Conservation (phyloP, 2,329 filamentous ascomycete species). For the Cercospora berteroae region DNA sequence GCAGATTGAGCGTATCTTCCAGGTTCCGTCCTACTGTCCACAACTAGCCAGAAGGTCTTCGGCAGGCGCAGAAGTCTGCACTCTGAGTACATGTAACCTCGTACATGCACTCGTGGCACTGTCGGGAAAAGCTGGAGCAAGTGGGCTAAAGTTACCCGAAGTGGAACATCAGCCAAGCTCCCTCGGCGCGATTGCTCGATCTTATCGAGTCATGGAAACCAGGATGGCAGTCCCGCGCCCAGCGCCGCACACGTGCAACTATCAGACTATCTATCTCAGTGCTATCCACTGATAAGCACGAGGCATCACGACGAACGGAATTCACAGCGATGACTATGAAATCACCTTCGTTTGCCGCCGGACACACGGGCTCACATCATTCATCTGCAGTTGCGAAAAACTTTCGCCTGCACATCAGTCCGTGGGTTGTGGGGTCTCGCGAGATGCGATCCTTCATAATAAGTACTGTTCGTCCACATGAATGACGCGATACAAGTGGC, state of each 20-base stretch:
- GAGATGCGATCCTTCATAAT: conserved; percentile 8
- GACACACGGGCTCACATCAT: conserved; percentile 12
- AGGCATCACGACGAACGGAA: conserved; percentile 10
- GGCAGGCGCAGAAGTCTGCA: not conserved
- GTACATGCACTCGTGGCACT: not conserved
- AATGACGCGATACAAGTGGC: not conserved
- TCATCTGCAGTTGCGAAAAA: conserved; percentile 10
- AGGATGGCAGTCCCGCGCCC: conserved; percentile 1
- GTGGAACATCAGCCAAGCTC: not conserved
- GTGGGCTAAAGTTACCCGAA: not conserved
- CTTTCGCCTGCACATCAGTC: conserved; percentile 12
- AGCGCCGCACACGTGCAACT: conserved; percentile 3
- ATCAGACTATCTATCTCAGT: conserved; percentile 14
- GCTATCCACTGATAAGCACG: conserved; percentile 3
- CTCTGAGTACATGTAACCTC: not conserved
- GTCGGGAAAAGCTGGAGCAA: not conserved
- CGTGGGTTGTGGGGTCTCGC: not conserved
- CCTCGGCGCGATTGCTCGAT: conserved; percentile 13
- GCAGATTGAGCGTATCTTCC: too few relatives aligned
- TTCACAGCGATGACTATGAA: not conserved
- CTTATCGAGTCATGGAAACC: conserved; percentile 16
- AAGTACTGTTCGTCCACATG: conserved; percentile 6
- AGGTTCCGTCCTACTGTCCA: too few relatives aligned
- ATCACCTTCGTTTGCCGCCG: not conserved
- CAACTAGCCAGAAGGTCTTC: not conserved